phyloP scores from a whole-genome alignment of 2,329 filamentous ascomycete genomes.

The Ophiocordyceps australis region DNA sequence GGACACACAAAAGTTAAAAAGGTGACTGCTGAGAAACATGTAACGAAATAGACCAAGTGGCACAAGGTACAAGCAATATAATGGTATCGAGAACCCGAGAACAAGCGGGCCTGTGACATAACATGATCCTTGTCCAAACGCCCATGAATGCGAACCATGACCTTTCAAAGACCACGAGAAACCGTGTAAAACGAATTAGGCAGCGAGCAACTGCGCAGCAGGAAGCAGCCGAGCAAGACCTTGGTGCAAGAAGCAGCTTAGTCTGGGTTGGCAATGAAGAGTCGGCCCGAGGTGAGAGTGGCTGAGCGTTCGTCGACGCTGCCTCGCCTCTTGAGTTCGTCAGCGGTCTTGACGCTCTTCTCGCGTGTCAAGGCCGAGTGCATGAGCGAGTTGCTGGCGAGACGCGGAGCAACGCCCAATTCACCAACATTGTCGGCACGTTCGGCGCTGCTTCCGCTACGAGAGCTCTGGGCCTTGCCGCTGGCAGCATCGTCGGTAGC shows the following conservation, averaged over 20 bases:
- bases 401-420: conserved; percentile 25
- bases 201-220: conserved; percentile 1
- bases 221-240: not conserved
- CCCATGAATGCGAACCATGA: conserved; percentile 4
- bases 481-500: conserved; percentile 22
- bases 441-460: conserved; percentile 39
- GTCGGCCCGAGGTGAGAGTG: conserved; percentile 53
- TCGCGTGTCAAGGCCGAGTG: conserved; percentile 40
- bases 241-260: conserved; percentile 8
- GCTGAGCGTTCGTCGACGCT: conserved; percentile 71
- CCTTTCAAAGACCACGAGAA: not conserved
- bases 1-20: too few species aligned
- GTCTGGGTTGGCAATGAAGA: conserved; percentile 80
- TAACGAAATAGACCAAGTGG: too few species aligned
- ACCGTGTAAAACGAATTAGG: conserved; percentile 1
- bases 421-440: conserved; percentile 42
- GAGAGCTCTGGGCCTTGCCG: conserved; percentile 28
- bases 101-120: conserved; percentile 7
- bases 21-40: too few species aligned
- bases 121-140: conserved; percentile 5
- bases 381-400: conserved; percentile 40
- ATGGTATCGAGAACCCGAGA: conserved; percentile 7
- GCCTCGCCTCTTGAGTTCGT: conserved; percentile 57
- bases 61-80: too few species aligned
- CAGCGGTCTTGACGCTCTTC: conserved; percentile 47